Conservation (phyloP, 1,284 basidiomycete genomes). For the Amylostereum areolatum region DNA sequence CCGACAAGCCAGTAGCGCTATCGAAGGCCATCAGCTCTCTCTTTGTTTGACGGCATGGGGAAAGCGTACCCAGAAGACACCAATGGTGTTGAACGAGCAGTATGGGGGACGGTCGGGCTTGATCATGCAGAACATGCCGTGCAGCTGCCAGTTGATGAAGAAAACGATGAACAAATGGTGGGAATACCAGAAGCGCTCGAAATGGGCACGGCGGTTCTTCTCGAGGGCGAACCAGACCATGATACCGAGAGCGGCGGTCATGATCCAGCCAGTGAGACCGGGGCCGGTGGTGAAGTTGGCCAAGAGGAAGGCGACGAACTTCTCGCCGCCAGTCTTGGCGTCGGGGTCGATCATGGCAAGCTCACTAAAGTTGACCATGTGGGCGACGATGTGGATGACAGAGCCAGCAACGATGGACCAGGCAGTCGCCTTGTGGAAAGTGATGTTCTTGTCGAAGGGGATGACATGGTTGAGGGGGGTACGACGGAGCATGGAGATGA, state of each 20-base stretch:
- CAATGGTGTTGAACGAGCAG: slow-evolving; percentile 80
- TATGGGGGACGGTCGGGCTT: slow-evolving; percentile 82
- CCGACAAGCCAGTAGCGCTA: slow-evolving; percentile 88
- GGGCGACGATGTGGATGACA: slow-evolving; percentile 65
- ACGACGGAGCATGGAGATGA: slow-evolving; percentile 78
- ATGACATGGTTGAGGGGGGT: slow-evolving; percentile 81
- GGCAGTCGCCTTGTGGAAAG: slow-evolving; percentile 82
- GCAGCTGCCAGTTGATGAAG: slow-evolving; percentile 88
- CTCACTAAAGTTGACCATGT: slow-evolving; percentile 76
- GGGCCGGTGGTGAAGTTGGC: slow-evolving; percentile 86
- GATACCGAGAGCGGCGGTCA: slow-evolving; percentile 63
- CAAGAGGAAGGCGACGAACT: slow-evolving; percentile 60
- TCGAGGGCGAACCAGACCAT: slow-evolving; percentile 84
- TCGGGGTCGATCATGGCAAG: slow-evolving; percentile 55
- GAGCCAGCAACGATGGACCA: slow-evolving; percentile 81
- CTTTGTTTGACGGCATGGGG: slow-evolving; percentile 1
- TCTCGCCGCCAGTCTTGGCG: slow-evolving; percentile 46
- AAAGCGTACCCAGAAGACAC: slow-evolving; percentile 81
- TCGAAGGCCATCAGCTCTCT: slow-evolving; percentile 6
- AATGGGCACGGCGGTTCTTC: slow-evolving; percentile 66
- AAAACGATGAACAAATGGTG: slow-evolving; percentile 87
- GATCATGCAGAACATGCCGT: slow-evolving; percentile 94
- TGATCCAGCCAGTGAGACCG: slow-evolving; percentile 88
- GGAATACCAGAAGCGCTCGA: slow-evolving; percentile 86
- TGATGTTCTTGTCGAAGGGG: slow-evolving; percentile 86